Percentiles rank a stretch among this genome's conserved stretches.
phyloP scores from a whole-genome alignment of 2,329 filamentous ascomycete genomes.

The Neurospora sp. region DNA sequence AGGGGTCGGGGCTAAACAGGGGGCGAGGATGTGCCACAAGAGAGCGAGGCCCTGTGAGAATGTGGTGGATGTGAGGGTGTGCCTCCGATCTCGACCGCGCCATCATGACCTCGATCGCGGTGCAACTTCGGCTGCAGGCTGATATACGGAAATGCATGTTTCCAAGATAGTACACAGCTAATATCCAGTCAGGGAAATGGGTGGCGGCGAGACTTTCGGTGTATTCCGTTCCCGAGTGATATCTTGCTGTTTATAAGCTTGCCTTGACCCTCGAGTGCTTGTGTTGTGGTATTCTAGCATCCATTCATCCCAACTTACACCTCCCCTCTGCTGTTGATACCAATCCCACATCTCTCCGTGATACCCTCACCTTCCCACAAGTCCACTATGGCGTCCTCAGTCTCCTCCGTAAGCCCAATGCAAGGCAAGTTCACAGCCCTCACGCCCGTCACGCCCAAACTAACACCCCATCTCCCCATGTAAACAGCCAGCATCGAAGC shows the following conservation, averaged over 20 bases:
- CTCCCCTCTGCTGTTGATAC: background rate
- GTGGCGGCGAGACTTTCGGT: background rate
- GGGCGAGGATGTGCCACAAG: background rate
- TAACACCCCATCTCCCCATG: background rate
- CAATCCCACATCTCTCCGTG: background rate
- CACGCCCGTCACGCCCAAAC: background rate
- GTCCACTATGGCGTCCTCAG: slow-evolving; percentile 1
- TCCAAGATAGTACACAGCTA: background rate
- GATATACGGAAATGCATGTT: background rate
- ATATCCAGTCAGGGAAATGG: background rate
- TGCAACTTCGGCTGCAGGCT: background rate
- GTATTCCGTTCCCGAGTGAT: background rate
- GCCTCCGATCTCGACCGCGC: background rate
- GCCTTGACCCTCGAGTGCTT: background rate
- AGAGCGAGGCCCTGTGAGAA: background rate
- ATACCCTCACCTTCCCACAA: background rate
- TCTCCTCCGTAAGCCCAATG: background rate
- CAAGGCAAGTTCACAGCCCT: slow-evolving; percentile 2
- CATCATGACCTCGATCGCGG: background rate
- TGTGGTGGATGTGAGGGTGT: background rate
- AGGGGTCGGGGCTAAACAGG: background rate
- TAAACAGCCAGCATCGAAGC: slow-evolving; percentile 21
- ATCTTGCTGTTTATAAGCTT: background rate
- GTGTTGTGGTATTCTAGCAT: background rate
- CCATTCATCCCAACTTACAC: background rate